Conservation (phyloP, 1,139 yeast species). For the Hyphopichia khmerensis region DNA sequence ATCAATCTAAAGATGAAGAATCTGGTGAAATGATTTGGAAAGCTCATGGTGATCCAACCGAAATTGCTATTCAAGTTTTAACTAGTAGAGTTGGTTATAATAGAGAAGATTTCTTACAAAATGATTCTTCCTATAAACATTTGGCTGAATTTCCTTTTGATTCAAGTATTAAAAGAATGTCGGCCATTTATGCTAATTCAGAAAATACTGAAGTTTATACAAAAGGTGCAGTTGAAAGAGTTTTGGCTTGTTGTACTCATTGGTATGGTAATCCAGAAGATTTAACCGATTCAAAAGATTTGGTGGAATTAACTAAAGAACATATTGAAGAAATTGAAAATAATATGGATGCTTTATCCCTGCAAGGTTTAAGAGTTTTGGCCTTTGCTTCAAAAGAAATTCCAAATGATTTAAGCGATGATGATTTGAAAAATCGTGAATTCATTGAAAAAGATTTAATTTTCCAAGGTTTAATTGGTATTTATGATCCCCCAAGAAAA, state of each 20-base stretch:
- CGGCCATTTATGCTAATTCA: slow-evolving; percentile 34
- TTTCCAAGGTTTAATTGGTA: slow-evolving; percentile 51
- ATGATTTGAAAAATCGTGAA: slow-evolving; percentile 17
- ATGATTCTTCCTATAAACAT: slow-evolving; percentile 15
- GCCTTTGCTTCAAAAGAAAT: slow-evolving; percentile 37
- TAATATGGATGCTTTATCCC: slow-evolving; percentile 36
- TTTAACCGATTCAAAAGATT: slow-evolving; percentile 14
- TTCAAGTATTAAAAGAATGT: slow-evolving; percentile 46
- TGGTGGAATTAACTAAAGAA: slow-evolving; percentile 19
- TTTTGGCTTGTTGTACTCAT: slow-evolving; percentile 37
- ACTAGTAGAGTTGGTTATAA: slow-evolving; percentile 23
- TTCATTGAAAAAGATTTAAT: slow-evolving; percentile 32
- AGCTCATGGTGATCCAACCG: slow-evolving; percentile 40
- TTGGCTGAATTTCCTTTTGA: slow-evolving; percentile 34
- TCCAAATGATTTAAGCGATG: slow-evolving; percentile 7
- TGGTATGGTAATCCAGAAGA: slow-evolving; percentile 27
- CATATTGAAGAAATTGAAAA: slow-evolving; percentile 23
- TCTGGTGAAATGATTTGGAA: slow-evolving; percentile 30
- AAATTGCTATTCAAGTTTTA: slow-evolving; percentile 36
- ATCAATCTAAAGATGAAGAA: slow-evolving; percentile 22
- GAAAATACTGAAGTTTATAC: slow-evolving; percentile 29
- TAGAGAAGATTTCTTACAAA: slow-evolving; percentile 16
- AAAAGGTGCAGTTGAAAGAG: slow-evolving; percentile 56
- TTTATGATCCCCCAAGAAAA: slow-evolving; percentile 55
- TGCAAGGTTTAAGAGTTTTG: slow-evolving; percentile 46